A percentile compares a stretch with the other conserved stretches of the same genome.
phyloP scores from a whole-genome alignment of 2,329 filamentous ascomycete genomes.

The Phyllosticta paracitricarpa region DNA sequence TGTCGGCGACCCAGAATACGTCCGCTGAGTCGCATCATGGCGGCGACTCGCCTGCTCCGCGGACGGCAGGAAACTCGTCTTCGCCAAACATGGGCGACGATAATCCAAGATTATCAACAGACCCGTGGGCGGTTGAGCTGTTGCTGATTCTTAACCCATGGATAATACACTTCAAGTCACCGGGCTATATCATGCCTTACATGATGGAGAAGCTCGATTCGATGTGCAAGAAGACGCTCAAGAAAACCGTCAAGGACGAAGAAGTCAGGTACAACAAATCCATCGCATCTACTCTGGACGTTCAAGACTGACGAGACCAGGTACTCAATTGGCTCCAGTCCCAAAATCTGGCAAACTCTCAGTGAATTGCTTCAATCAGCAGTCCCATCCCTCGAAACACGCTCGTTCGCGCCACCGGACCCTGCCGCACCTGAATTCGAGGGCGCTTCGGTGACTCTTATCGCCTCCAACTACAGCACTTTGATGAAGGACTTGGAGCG shows the following conservation, averaged over 20 bases:
- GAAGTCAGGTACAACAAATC: slow-evolving; percentile 37
- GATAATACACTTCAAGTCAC: slow-evolving; percentile 49
- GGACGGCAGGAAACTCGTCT: not conserved
- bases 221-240: slow-evolving; percentile 50
- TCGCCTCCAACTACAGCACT: slow-evolving; percentile 48
- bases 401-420: slow-evolving; percentile 52
- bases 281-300: not conserved
- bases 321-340: slow-evolving; percentile 46
- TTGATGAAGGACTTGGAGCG: slow-evolving; percentile 54
- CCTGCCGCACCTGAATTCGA: slow-evolving; percentile 47
- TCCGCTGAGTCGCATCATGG: not conserved
- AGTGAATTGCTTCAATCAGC: slow-evolving; percentile 48
- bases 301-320: slow-evolving; percentile 22
- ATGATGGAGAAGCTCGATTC: slow-evolving; percentile 47
- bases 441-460: slow-evolving; percentile 49
- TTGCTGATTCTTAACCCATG: slow-evolving; percentile 39
- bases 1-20: not conserved
- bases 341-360: slow-evolving; percentile 50
- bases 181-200: slow-evolving; percentile 49
- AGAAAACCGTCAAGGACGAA: slow-evolving; percentile 46
- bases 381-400: slow-evolving; percentile 50
- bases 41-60: not conserved
- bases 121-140: slow-evolving; percentile 33
- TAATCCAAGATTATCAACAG: not conserved
- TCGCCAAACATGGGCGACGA: not conserved